Percentiles rank a stretch among this genome's conserved stretches.
Evolutionary conservation across 2,329 filamentous ascomycete species (phyloP).

Genomic region (Zymoseptoria ardabiliae): DNA sequence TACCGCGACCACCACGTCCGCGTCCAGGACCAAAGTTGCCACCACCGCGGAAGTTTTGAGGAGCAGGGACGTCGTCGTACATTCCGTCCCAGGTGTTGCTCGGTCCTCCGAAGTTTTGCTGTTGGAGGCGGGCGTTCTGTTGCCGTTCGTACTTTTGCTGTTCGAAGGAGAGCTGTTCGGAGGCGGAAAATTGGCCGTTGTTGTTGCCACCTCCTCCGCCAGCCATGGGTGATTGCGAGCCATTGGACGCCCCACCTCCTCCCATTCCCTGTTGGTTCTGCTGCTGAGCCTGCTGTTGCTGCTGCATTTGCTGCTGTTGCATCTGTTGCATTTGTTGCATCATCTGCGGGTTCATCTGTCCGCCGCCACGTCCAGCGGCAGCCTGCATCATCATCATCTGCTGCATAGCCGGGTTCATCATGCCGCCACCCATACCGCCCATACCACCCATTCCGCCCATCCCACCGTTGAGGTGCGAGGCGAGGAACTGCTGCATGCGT

Average conservation of each 20-base stretch:
- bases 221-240: conserved; percentile 13
- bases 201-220: conserved; percentile 34
- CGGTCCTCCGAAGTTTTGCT: conserved; percentile 32
- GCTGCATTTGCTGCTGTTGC: conserved; percentile 32
- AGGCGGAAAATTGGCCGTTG: conserved; percentile 42
- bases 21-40: conserved; percentile 41
- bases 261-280: conserved; percentile 18
- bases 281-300: conserved; percentile 26
- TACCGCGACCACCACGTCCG: conserved; percentile 33
- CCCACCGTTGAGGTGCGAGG: conserved; percentile 48
- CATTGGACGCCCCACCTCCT: conserved; percentile 26
- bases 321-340: conserved; percentile 41
- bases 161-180: conserved; percentile 68
- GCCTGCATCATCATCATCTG: conserved; percentile 32
- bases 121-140: conserved; percentile 48
- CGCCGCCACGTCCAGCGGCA: conserved; percentile 18
- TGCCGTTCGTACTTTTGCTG: conserved; percentile 73
- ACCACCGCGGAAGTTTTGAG: conserved; percentile 50
- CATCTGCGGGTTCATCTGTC: conserved; percentile 52
- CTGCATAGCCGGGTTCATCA: conserved; percentile 53
- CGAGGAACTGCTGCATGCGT: conserved; percentile 95
- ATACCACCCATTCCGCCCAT: conserved; percentile 49
- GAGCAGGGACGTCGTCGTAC: conserved; percentile 92
- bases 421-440: conserved; percentile 23
- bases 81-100: conserved; percentile 83